phyloP scores from a whole-genome alignment of 1,284 basidiomycete species.

The Takashimella tepidaria region DNA sequence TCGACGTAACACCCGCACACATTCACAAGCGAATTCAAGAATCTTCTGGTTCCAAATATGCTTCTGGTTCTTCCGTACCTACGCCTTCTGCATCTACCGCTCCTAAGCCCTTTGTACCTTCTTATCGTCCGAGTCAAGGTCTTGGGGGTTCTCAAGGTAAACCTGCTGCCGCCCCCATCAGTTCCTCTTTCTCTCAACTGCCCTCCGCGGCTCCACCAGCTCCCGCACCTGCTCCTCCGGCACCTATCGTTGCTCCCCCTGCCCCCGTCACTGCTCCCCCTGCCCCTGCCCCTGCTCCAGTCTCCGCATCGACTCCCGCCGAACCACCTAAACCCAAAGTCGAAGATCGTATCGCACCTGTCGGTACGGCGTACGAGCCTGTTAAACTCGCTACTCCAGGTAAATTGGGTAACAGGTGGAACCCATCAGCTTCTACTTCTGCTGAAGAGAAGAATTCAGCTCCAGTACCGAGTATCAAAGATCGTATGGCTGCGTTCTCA shows the following conservation, averaged over 20 bases:
- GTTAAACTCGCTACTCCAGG: conserved; percentile 71
- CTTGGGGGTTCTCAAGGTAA: conserved; percentile 41
- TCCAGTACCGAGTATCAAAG: conserved; percentile 37
- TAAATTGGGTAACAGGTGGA: conserved; percentile 77
- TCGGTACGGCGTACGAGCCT: conserved; percentile 80
- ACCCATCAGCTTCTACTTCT: conserved; percentile 54
- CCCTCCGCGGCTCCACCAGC: conserved; percentile 6
- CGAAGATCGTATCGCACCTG: conserved; percentile 73
- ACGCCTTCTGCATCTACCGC: conserved; percentile 18
- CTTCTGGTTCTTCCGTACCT: conserved; percentile 29
- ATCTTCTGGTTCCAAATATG: conserved; percentile 87
- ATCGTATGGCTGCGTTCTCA: conserved; percentile 40
- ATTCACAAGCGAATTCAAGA: conserved; percentile 86
- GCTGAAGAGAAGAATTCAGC: conserved; percentile 36
- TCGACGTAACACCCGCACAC: conserved; percentile 69
- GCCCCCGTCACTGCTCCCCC: conserved; percentile 19
- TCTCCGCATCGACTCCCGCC: conserved; percentile 29
- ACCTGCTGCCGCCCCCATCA: conserved; percentile 27
- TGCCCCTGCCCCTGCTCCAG: conserved; percentile 15
- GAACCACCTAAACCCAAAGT: conserved; percentile 60
- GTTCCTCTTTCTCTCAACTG: conserved; percentile 20
- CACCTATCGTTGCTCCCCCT: conserved; percentile 23
- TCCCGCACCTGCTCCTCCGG: conserved; percentile 33
- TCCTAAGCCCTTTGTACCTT: conserved; percentile 29
- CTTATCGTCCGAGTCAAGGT: conserved; percentile 41